These are phyloP conservation scores for Neocallimastix lanati DNA, from an alignment of 192 early-diverging fungal genomes.

Conservation along the genomic window DNA sequence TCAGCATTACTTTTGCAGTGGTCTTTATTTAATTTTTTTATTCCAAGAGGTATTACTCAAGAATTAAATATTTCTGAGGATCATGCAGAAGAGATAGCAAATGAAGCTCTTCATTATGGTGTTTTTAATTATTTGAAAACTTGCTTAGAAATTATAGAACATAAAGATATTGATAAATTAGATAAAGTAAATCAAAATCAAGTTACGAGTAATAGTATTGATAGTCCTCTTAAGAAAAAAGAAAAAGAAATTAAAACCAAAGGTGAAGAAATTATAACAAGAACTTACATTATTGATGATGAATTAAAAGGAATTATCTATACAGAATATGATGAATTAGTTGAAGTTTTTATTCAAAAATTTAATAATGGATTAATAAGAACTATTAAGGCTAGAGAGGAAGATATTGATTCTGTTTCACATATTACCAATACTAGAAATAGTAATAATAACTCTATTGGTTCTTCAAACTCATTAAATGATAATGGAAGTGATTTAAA, in stretches of 20 bases:
- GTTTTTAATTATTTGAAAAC: neutral
- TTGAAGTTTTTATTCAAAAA: neutral
- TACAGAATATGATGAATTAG: neutral
- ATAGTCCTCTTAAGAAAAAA: neutral
- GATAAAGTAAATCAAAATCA: neutral
- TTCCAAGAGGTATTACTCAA: neutral
- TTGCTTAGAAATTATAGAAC: neutral
- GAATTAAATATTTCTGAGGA: neutral
- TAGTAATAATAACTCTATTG: slow-evolving; percentile 8
- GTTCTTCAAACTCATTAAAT: slow-evolving; percentile 1
- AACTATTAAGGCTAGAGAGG: neutral
- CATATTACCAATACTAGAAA: slow-evolving; percentile 29
- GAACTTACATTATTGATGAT: neutral
- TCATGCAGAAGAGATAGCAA: neutral
- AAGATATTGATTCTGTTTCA: slow-evolving; percentile 35
- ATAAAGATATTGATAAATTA: neutral
- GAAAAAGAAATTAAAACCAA: neutral
- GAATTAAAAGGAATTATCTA: neutral
- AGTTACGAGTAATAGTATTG: neutral
- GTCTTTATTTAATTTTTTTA: neutral
- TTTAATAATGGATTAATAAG: neutral
- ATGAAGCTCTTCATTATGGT: neutral
- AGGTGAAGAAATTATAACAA: neutral
- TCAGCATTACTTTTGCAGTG: neutral
- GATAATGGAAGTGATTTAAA: slow-evolving; percentile 11